Base-by-base conservation (phyloP, 208 protist species). In the Acanthamoeba triangularis region DNA sequence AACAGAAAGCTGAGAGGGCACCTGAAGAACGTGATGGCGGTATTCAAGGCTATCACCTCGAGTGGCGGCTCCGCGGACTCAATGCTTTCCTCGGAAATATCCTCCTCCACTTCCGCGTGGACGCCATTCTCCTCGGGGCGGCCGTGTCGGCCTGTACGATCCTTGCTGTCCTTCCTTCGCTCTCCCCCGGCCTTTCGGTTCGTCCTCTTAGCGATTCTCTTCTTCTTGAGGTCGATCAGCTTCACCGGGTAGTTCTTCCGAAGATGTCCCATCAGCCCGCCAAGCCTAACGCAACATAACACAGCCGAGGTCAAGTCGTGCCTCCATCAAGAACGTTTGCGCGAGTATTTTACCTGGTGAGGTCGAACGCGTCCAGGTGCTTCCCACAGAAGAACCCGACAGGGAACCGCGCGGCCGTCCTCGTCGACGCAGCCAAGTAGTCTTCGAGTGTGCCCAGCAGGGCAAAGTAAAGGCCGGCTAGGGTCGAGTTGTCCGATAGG, bases 11-110 rank as follows among this genome's bases (percentile, higher is more conserved):
- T 23, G 54, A 25, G 18, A 65, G 59, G 59, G 59, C 37, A 78
- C 69, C 74, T 44, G 74, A 84, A 84, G 41, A 84, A 84, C 2
- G 37, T 84, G 23, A 84, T 84, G 74, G 74, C 44, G 74, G 23
- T 30, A 25, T 84, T 47, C 37, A 84, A 35, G 14, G 44, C 74
- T n/a, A 52, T 3, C 18, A 84, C 44, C 44, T 84, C 74, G 25
- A 84, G 74, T 3, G 74, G 74, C 44, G 41, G 41, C 74, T 84
- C 74, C 74, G 65, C 20, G 25, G 59, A 65, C 37, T 78, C 69
- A 11, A 78, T 54, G 74, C 28, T 35, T 20, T 84, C 74, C 44
- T 84, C 74, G 13, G 25, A 13, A 37, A 74, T 74, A 10, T 37
- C 30, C 11, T 74, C 65, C 30, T 74, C 65, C 65, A n/a, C 74